A percentile compares a stretch with the other conserved stretches of the same genome.
phyloP scores from a whole-genome alignment of 305 asterid genomes.

The Fraxinus greggii region DNA sequence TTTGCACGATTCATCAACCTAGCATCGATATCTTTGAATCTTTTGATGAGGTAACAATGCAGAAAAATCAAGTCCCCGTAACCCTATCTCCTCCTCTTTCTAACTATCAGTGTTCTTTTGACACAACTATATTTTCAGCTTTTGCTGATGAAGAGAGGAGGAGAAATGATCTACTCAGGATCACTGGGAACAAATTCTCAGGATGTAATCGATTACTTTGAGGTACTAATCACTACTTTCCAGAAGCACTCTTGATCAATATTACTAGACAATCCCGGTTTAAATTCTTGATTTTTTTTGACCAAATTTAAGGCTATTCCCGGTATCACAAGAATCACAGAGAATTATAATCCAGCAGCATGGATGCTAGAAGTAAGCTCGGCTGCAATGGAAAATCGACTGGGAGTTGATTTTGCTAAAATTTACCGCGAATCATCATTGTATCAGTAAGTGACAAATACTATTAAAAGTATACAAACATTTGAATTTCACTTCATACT shows the following conservation, averaged over 20 bases:
- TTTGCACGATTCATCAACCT: slow-evolving; percentile 38
- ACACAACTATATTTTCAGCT: background rate
- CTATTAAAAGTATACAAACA: background rate
- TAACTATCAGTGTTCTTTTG: background rate
- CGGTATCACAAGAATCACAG: slow-evolving; percentile 22
- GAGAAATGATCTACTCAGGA: slow-evolving; percentile 25
- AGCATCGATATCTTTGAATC: slow-evolving; percentile 38
- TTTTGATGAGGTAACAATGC: slow-evolving; percentile 27
- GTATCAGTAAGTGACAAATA: slow-evolving; percentile 23
- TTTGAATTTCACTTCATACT: background rate
- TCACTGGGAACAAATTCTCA: slow-evolving; percentile 25
- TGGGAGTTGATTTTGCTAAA: slow-evolving; percentile 25
- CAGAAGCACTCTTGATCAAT: background rate
- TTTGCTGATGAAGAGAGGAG: slow-evolving; percentile 16
- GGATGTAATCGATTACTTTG: slow-evolving; percentile 25
- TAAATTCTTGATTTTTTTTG: background rate
- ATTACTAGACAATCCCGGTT: background rate
- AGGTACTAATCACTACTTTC: slow-evolving; percentile 4
- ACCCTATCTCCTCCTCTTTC: background rate
- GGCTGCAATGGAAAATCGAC: slow-evolving; percentile 16
- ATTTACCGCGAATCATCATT: slow-evolving; percentile 18
- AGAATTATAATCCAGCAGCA: slow-evolving; percentile 32
- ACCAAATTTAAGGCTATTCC: slow-evolving; percentile 14
- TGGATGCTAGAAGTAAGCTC: slow-evolving; percentile 37
- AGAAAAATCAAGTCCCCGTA: background rate